phyloP scores from a whole-genome alignment of 768 basidiomycete species.

The Mycena kentingensis region DNA sequence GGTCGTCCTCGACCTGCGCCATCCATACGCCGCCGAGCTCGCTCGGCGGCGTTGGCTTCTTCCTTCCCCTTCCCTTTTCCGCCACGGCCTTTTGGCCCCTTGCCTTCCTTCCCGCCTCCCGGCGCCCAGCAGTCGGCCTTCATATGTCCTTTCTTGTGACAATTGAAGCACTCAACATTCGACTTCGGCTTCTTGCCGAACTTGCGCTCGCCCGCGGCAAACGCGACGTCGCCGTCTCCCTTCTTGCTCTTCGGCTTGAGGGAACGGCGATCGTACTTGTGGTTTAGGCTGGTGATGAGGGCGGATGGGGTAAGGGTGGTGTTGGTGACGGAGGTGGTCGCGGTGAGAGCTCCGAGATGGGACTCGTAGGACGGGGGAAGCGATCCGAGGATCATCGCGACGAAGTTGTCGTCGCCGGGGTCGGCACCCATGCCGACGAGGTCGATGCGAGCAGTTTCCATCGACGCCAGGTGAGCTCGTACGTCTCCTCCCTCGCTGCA shows the following conservation, averaged over 20 bases:
- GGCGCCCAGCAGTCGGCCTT: conserved; percentile 18
- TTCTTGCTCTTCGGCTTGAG: conserved; percentile 17
- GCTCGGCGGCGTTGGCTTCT: conserved; percentile 1
- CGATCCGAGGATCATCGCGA: conserved; percentile 28
- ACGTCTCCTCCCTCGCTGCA: conserved; percentile 30
- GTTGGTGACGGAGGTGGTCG: conserved; percentile 13
- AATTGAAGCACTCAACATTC: conserved; percentile 24
- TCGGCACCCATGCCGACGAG: conserved; percentile 24
- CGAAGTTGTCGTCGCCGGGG: conserved; percentile 22
- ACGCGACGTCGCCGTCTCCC: conserved; percentile 10
- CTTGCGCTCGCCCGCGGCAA: conserved; percentile 5
- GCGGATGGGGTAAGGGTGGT: conserved; percentile 16
- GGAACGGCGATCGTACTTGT: conserved; percentile 19
- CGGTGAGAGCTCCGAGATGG: conserved; percentile 23
- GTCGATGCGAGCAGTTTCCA: conserved; percentile 20
- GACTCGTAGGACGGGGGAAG: conserved; percentile 27
- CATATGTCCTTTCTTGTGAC: conserved; percentile 23
- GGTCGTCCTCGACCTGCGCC: conserved; percentile 11
- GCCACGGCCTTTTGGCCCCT: conserved; percentile 17
- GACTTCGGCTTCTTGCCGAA: neutral
- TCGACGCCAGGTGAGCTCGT: conserved; percentile 22
- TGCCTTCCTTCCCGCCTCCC: conserved; percentile 23
- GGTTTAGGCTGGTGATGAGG: conserved; percentile 20
- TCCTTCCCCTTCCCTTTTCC: conserved; percentile 7
- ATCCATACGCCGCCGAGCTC: conserved; percentile 15